phyloP scores from a whole-genome alignment of 2,329 filamentous ascomycete species.

The Xylaria sp. region DNA sequence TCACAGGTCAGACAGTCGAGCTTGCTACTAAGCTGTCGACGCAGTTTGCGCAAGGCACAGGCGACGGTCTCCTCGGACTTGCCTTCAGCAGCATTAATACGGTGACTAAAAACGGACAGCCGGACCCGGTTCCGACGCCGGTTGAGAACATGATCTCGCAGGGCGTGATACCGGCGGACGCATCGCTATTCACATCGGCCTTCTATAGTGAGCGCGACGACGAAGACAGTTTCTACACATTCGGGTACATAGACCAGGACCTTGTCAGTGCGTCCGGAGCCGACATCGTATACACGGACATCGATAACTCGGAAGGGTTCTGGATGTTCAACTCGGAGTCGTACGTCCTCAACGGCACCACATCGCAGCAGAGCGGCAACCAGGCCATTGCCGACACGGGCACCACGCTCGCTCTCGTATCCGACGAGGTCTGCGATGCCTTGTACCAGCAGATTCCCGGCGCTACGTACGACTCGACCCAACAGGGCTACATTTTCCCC shows the following conservation, averaged over 20 bases:
- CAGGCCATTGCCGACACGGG: conserved; percentile 77
- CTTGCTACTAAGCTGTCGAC: conserved; percentile 68
- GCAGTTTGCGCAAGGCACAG: conserved; percentile 64
- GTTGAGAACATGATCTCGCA: conserved; percentile 74
- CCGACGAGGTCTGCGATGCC: conserved; percentile 67
- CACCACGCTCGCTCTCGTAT: conserved; percentile 73
- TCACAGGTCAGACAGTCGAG: conserved; percentile 72
- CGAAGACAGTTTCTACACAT: conserved; percentile 70
- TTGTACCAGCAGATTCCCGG: conserved; percentile 73
- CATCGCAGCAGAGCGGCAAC: conserved; percentile 60
- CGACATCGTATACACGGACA: conserved; percentile 66
- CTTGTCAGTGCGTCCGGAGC: conserved; percentile 63
- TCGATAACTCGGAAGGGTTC: conserved; percentile 73
- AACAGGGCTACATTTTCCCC: conserved; percentile 74
- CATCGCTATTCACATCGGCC: conserved; percentile 71
- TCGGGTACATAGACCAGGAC: conserved; percentile 74
- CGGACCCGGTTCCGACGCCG: conserved; percentile 66
- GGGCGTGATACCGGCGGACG: conserved; percentile 56
- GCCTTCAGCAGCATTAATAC: conserved; percentile 73
- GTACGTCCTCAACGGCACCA: conserved; percentile 64
- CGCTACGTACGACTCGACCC: conserved; percentile 62
- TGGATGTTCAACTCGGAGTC: conserved; percentile 72
- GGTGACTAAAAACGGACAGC: conserved; percentile 54
- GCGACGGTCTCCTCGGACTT: conserved; percentile 74
- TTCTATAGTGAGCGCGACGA: conserved; percentile 67